Evolutionary conservation across 441 rosid genomes (phyloP).

Genomic region (Macaranga tanarius): DNA sequence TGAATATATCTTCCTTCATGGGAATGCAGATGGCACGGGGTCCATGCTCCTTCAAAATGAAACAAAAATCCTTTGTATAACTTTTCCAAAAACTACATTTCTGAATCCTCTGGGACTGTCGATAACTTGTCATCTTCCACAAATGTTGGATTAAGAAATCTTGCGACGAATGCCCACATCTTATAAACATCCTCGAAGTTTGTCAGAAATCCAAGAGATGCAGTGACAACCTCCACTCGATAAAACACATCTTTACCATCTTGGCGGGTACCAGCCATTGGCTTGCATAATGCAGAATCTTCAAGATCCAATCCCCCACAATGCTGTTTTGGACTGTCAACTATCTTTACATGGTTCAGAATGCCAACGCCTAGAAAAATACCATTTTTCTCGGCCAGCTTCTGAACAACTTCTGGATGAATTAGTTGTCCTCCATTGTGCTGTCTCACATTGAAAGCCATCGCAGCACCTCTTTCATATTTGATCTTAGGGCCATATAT

Average conservation of each 20-base stretch:
- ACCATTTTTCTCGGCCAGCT: slow-evolving; percentile 81
- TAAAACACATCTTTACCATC: slow-evolving; percentile 57
- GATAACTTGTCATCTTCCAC: slow-evolving; percentile 50
- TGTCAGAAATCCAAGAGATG: slow-evolving; percentile 86
- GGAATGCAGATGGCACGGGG: slow-evolving; percentile 24
- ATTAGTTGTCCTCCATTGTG: slow-evolving; percentile 46
- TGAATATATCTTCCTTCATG: not conserved
- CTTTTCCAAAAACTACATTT: slow-evolving; percentile 31
- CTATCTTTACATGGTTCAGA: slow-evolving; percentile 63
- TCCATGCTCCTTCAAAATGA: slow-evolving; percentile 16
- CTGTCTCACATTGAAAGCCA: slow-evolving; percentile 80
- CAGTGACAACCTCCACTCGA: slow-evolving; percentile 80
- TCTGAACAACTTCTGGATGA: slow-evolving; percentile 75
- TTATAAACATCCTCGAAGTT: slow-evolving; percentile 90
- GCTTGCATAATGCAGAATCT: slow-evolving; percentile 53
- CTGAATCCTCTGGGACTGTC: slow-evolving; percentile 44
- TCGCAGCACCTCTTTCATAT: slow-evolving; percentile 94
- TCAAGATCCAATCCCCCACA: slow-evolving; percentile 43
- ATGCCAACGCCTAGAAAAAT: slow-evolving; percentile 78
- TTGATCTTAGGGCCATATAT: slow-evolving; percentile 91
- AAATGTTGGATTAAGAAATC: slow-evolving; percentile 69
- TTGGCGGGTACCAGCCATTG: slow-evolving; percentile 44
- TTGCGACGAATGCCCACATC: slow-evolving; percentile 83
- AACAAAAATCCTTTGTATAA: slow-evolving; percentile 11
- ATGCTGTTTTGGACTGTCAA: slow-evolving; percentile 56